Percentiles rank a stretch among this genome's conserved stretches.
Evolutionary conservation across 208 protist species (phyloP).

Genomic region (Leishmania amazonensis): DNA sequence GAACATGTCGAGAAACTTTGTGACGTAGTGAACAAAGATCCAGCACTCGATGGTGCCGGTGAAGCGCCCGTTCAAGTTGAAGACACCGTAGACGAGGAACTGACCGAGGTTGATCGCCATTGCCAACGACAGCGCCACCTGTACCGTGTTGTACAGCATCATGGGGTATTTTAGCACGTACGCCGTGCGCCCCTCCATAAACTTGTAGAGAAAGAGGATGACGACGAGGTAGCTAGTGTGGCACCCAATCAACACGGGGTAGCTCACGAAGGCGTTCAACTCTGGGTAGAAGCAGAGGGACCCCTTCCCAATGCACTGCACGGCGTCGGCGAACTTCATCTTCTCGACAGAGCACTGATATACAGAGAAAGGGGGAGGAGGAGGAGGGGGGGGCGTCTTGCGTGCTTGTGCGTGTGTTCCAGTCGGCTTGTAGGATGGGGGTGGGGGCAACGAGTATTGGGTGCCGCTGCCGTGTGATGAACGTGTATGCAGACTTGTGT

Average conservation of each 20-base stretch:
- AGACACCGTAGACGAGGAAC: slow-evolving; percentile 57
- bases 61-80: slow-evolving; percentile 83
- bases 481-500: not conserved
- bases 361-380: not conserved
- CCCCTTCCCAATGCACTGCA: slow-evolving; percentile 41
- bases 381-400: not conserved
- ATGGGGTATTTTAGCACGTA: slow-evolving; percentile 59
- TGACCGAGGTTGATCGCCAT: slow-evolving; percentile 74
- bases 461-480: not conserved
- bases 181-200: slow-evolving; percentile 58
- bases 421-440: not conserved
- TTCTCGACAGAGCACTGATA: not conserved
- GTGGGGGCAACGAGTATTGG: not conserved
- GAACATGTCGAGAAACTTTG: slow-evolving; percentile 90
- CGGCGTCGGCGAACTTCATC: slow-evolving; percentile 16
- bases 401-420: slow-evolving; percentile 4
- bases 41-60: slow-evolving; percentile 72
- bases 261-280: slow-evolving; percentile 64
- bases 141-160: slow-evolving; percentile 84
- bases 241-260: slow-evolving; percentile 49
- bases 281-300: slow-evolving; percentile 75
- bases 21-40: slow-evolving; percentile 88
- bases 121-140: slow-evolving; percentile 76
- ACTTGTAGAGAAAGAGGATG: slow-evolving; percentile 40
- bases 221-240: slow-evolving; percentile 71